Evolutionary conservation across 1,284 basidiomycete genomes (phyloP), one percentile per base, ranked within the genome.

Genomic region (Trametes versicolor): DNA sequence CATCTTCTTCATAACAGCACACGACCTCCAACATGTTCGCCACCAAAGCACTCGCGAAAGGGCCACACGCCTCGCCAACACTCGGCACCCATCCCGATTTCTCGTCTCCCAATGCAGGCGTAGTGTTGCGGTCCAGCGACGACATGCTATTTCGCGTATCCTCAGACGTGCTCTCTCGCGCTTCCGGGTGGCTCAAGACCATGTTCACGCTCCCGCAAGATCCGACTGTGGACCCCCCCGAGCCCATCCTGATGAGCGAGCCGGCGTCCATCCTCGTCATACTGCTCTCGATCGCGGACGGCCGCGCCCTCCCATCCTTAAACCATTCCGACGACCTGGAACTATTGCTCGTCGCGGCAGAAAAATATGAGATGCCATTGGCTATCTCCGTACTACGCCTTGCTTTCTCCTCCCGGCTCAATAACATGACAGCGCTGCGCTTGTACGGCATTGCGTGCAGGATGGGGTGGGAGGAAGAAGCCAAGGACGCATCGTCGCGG

Each of bases 331-430:
- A 86, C 68, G 70, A 72, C 36, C 72, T 89, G 60, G 86, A 88
- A 49, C 73, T 79, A 2, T 70, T 89, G 13, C 75, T 89, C 5
- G 83, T 80, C 60, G 86, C 85, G 0, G 83, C 87, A 0, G 88
- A 90, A 66, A 89, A 88, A 69, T 90, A 88, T 72, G 88, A 89
- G 49, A 88, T 88, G 83, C 80, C 85, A 0, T 84, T 85, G 0
- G 83, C 85, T 5, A 74, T 80, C 53, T 85, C 85, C 17, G 80
- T 87, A 63, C 70, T 87, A 51, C 85, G 85, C 19, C 79, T 83
- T 48, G 78, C 83, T 5, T 78, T 84, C 70, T 82, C 80, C 0
- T 82, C 82, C 0, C 72, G 78, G 0, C 76, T 87, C 56, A 72
- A 82, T 17, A 76, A 79, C 41, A 76, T 83, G 36, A 82, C 86